Percentiles rank a stretch among this genome's conserved stretches.
These are phyloP conservation scores for Heterobasidion parviporum DNA, from an alignment of 1,284 basidiomycete genomes.

Conservation along the genomic window DNA sequence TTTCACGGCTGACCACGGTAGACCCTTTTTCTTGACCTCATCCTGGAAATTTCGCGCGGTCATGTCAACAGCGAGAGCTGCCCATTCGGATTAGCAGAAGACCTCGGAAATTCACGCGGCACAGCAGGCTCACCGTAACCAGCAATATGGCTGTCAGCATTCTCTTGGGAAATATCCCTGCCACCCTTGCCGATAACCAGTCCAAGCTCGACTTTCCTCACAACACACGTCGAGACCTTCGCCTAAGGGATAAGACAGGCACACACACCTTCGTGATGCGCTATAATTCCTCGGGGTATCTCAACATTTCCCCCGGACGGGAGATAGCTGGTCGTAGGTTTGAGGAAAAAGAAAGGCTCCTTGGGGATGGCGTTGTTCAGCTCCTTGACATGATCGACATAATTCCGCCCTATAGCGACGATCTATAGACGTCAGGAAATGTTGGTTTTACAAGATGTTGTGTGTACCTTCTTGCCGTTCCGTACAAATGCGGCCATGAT, in stretches of 20 bases:
- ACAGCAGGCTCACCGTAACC: constrained; percentile 65
- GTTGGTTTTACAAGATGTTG: neutral
- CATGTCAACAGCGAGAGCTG: constrained; percentile 92
- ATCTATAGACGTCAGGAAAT: constrained; percentile 41
- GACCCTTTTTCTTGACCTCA: constrained; percentile 82
- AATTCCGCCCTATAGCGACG: constrained; percentile 85
- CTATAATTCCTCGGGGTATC: constrained; percentile 78
- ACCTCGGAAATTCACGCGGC: neutral
- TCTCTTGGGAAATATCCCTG: constrained; percentile 67
- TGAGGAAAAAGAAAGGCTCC: constrained; percentile 98
- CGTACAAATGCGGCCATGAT: constrained; percentile 32
- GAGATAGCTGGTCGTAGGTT: constrained; percentile 90
- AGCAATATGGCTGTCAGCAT: constrained; percentile 77
- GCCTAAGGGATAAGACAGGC: neutral
- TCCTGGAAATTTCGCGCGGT: constrained; percentile 96
- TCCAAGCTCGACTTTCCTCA: constrained; percentile 80
- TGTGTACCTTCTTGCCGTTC: constrained; percentile 36
- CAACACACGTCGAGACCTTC: neutral
- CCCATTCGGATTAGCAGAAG: neutral
- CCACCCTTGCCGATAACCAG: constrained; percentile 89
- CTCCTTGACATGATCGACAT: constrained; percentile 85
- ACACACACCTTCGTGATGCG: constrained; percentile 83
- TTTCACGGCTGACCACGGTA: constrained; percentile 89
- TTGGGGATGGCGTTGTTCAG: constrained; percentile 85
- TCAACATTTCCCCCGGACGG: constrained; percentile 73